Evolutionary conservation across 2,329 filamentous ascomycete species (phyloP).

Genomic region (Scopulariopsis brevicaulis): DNA sequence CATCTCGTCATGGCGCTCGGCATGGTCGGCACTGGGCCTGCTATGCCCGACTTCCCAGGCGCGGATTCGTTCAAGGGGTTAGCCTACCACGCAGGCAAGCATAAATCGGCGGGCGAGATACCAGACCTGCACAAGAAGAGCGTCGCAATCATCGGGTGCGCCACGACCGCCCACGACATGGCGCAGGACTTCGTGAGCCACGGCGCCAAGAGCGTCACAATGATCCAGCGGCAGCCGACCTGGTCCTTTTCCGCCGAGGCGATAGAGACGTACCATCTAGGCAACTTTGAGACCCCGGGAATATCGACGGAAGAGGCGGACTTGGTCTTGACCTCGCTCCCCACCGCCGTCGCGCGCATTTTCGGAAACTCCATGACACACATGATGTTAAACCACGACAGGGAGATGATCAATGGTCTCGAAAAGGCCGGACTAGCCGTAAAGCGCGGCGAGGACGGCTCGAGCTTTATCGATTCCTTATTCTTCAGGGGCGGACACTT

Average conservation of each 20-base stretch:
- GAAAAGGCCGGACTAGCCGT: slow-evolving; percentile 30
- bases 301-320: slow-evolving; percentile 38
- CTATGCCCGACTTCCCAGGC: slow-evolving; percentile 25
- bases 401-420: slow-evolving; percentile 29
- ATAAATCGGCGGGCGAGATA: slow-evolving; percentile 23
- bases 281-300: slow-evolving; percentile 19
- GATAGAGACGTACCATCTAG: slow-evolving; percentile 28
- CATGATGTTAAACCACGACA: slow-evolving; percentile 26
- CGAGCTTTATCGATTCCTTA: slow-evolving; percentile 22
- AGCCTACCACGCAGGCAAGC: slow-evolving; percentile 29
- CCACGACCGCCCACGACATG: slow-evolving; percentile 31
- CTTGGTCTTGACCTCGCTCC: slow-evolving; percentile 30
- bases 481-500: slow-evolving; percentile 25
- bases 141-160: slow-evolving; percentile 34
- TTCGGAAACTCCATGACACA: slow-evolving; percentile 28
- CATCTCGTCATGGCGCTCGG: slow-evolving; percentile 37
- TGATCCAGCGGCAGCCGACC: slow-evolving; percentile 39
- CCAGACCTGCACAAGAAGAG: slow-evolving; percentile 20
- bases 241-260: slow-evolving; percentile 32
- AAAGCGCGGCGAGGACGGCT: slow-evolving; percentile 21
- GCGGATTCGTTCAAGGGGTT: slow-evolving; percentile 27
- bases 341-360: slow-evolving; percentile 32
- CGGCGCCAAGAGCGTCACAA: slow-evolving; percentile 33
- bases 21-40: slow-evolving; percentile 23
- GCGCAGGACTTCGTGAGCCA: slow-evolving; percentile 36